phyloP scores from a whole-genome alignment of 352 stramenopile species.

The Plasmopara muralis region DNA sequence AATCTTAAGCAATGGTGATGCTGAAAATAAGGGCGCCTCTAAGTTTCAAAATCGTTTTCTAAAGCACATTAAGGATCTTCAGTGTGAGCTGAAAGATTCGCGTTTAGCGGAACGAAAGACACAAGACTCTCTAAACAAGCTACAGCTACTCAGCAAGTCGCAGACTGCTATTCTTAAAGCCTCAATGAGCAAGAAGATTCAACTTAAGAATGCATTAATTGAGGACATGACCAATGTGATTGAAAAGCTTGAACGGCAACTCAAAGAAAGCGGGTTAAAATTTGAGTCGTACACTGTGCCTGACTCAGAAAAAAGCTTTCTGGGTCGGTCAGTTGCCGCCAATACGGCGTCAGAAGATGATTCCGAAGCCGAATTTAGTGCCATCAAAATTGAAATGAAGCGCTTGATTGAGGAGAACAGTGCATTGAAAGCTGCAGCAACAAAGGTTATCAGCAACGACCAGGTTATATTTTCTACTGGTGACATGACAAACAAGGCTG shows the following conservation, averaged over 20 bases:
- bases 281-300: constrained; percentile 44
- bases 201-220: constrained; percentile 55
- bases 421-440: constrained; percentile 23
- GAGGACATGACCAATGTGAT: constrained; percentile 61
- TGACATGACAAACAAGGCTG: constrained; percentile 27
- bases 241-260: constrained; percentile 55
- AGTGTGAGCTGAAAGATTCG: constrained; percentile 49
- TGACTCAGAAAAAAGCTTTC: constrained; percentile 8
- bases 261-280: constrained; percentile 38
- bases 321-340: constrained; percentile 27
- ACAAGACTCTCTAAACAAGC: constrained; percentile 73
- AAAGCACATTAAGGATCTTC: constrained; percentile 46
- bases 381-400: constrained; percentile 72
- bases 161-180: constrained; percentile 81
- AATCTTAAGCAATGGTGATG: constrained; percentile 4
- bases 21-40: constrained; percentile 3
- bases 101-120: constrained; percentile 62
- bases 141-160: constrained; percentile 80
- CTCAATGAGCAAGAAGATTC: constrained; percentile 74
- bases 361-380: constrained; percentile 47
- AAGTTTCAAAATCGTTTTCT: constrained; percentile 1
- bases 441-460: constrained; percentile 8
- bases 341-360: constrained; percentile 30
- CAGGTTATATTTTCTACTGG: background rate
- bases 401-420: constrained; percentile 67